phyloP scores from a whole-genome alignment of 78 protist genomes.

The Pigoraptor vietnamica region DNA sequence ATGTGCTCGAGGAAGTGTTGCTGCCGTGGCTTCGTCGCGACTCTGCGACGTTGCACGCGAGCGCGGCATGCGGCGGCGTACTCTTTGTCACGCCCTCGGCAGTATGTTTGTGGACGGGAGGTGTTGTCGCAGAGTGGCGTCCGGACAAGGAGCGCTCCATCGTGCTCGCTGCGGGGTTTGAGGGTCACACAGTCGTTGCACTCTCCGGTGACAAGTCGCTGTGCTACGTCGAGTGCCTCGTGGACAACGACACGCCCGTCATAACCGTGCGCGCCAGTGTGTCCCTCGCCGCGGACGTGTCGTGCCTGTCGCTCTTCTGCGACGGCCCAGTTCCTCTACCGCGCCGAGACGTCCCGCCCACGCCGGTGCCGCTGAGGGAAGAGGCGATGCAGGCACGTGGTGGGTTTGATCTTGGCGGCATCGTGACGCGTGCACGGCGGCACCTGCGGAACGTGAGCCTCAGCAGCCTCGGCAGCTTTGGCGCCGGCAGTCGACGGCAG shows the following conservation, averaged over 20 bases:
- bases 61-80: background rate
- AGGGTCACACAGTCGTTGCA: background rate
- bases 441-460: background rate
- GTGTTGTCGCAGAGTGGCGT: background rate
- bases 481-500: background rate
- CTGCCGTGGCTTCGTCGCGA: background rate
- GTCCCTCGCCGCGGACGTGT: background rate
- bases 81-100: background rate
- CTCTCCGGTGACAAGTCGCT: background rate
- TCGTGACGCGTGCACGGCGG: background rate
- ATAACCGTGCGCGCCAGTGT: background rate
- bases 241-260: background rate
- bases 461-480: background rate
- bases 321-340: background rate
- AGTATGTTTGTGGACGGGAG: background rate
- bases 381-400: too few relatives aligned
- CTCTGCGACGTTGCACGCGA: background rate
- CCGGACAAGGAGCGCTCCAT: background rate
- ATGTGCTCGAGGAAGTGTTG: background rate
- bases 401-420: background rate
- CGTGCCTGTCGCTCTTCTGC: background rate
- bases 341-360: too few relatives aligned
- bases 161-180: background rate
- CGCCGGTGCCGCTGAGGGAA: background rate
- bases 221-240: background rate